These are phyloP conservation scores for Trichophyton rubrum DNA, from an alignment of 2,329 filamentous ascomycete species.

Conservation along the genomic window DNA sequence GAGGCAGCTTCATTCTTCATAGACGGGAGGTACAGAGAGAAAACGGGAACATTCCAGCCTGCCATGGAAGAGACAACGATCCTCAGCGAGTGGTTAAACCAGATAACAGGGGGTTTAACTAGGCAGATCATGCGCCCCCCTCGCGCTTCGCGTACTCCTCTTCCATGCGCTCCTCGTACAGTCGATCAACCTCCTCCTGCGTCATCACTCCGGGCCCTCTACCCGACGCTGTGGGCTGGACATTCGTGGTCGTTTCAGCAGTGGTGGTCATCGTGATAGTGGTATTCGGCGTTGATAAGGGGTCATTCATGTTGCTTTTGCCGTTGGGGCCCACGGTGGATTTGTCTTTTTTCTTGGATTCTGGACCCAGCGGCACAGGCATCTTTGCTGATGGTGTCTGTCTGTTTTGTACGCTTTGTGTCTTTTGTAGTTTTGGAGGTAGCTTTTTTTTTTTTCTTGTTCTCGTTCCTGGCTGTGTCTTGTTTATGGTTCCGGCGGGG, in stretches of 20 bases:
- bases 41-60: too few relatives aligned
- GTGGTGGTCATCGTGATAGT: background rate
- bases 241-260: constrained; percentile 2
- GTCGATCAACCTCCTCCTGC: constrained; percentile 31
- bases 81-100: too few relatives aligned
- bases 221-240: background rate
- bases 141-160: constrained; percentile 37
- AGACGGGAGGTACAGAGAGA: too few relatives aligned
- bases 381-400: background rate
- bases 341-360: constrained; percentile 1
- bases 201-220: constrained; percentile 16
- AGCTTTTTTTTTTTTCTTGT: background rate
- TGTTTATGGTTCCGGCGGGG: background rate
- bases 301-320: constrained; percentile 2
- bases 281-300: background rate
- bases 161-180: constrained; percentile 37
- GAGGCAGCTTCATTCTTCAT: too few relatives aligned
- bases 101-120: too few relatives aligned
- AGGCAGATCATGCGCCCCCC: constrained; percentile 22
- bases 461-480: background rate
- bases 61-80: too few relatives aligned
- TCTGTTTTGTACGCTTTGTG: background rate
- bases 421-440: background rate
- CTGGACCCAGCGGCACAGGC: constrained; percentile 1
- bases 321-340: constrained; percentile 3